A percentile compares a stretch with the other conserved stretches of the same genome.
These are phyloP conservation scores for Candida sonorensis DNA, from an alignment of 805 yeast genomes.

Conservation along the genomic window DNA sequence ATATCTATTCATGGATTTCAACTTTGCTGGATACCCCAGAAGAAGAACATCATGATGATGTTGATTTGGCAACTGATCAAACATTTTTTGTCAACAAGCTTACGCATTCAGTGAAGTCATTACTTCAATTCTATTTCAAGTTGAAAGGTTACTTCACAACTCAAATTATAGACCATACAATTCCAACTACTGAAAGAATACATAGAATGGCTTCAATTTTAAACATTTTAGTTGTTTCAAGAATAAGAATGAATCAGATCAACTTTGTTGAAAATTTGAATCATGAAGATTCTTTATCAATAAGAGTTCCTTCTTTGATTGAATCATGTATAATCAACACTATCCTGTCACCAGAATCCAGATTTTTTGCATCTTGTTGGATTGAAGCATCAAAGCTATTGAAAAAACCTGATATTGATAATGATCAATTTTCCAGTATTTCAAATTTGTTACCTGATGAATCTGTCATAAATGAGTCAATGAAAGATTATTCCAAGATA, in stretches of 20 bases:
- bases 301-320: conserved; percentile 73
- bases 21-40: conserved; percentile 41
- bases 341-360: conserved; percentile 72
- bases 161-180: conserved; percentile 58
- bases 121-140: conserved; percentile 61
- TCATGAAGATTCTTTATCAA: conserved; percentile 21
- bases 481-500: not conserved
- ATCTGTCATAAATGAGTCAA: conserved; percentile 4
- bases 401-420: not conserved
- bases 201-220: conserved; percentile 65
- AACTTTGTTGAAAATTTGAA: conserved; percentile 32
- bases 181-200: conserved; percentile 53
- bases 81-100: conserved; percentile 34
- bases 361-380: conserved; percentile 69
- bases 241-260: conserved; percentile 57
- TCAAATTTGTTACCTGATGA: conserved; percentile 27
- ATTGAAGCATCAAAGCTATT: conserved; percentile 39
- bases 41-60: conserved; percentile 10
- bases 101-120: conserved; percentile 62
- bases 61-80: not conserved
- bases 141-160: conserved; percentile 55
- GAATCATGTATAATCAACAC: conserved; percentile 75
- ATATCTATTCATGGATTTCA: conserved; percentile 65
- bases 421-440: conserved; percentile 9
- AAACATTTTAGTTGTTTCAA: conserved; percentile 55